These are phyloP conservation scores for Umbelopsis sp. DNA, from an alignment of 371 early-diverging fungal genomes.

Conservation along the genomic window DNA sequence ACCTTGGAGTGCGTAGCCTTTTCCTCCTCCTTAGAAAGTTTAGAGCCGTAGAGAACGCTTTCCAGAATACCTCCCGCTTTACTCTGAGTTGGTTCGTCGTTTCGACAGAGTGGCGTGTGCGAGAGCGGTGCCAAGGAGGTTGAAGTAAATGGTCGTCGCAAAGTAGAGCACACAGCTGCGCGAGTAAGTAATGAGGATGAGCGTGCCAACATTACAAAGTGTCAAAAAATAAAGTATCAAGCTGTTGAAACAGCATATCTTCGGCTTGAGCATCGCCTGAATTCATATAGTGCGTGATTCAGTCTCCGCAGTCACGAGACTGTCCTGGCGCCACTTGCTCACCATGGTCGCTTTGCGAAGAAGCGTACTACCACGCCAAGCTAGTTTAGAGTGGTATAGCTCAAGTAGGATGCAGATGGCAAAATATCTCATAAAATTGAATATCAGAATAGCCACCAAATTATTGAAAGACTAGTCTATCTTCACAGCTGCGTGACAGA, in stretches of 20 bases:
- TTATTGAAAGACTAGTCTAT: no score
- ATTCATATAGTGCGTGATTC: background rate
- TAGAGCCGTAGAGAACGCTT: constrained; percentile 68
- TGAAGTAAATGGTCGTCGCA: background rate
- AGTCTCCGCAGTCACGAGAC: constrained; percentile 12
- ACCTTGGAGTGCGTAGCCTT: constrained; percentile 70
- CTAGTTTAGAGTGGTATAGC: no score
- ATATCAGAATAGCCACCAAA: no score
- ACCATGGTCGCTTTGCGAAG: no score
- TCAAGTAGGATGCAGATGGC: no score
- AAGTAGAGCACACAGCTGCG: background rate
- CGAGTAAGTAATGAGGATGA: constrained; percentile 9
- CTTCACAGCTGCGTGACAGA: no score
- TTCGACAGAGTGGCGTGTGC: background rate
- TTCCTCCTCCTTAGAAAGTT: constrained; percentile 55
- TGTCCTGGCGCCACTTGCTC: background rate
- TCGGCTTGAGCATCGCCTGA: background rate
- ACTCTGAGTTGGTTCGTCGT: background rate
- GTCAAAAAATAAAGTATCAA: background rate
- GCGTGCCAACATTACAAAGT: constrained; percentile 3
- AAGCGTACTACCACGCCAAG: no score
- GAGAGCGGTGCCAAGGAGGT: background rate
- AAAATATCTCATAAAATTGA: no score
- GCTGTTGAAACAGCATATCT: background rate
- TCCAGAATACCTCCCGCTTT: constrained; percentile 44